Evolutionary conservation across 2,329 filamentous ascomycete species (phyloP).

Genomic region (Aureobasidium uvarum): DNA sequence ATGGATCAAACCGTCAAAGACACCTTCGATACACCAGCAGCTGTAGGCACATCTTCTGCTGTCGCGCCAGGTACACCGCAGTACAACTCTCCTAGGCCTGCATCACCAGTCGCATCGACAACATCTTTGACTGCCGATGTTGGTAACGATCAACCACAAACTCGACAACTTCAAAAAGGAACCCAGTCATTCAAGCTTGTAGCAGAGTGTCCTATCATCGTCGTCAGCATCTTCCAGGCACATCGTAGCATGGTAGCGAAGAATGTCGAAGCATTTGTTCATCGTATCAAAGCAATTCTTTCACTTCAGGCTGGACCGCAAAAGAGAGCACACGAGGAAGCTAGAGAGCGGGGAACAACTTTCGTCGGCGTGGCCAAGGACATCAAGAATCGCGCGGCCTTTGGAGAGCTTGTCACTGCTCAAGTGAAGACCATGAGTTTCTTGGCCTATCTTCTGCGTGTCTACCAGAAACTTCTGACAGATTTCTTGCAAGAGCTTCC

Average conservation of each 20-base stretch:
- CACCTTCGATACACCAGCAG: constrained; percentile 77
- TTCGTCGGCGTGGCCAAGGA: constrained; percentile 92
- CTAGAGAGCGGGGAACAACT: constrained; percentile 71
- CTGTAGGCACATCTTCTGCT: constrained; percentile 46
- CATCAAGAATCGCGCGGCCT: constrained; percentile 89
- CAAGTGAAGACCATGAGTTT: constrained; percentile 99
- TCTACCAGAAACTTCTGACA: constrained; percentile 79
- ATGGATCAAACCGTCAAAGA: constrained; percentile 95
- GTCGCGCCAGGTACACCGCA: constrained; percentile 66
- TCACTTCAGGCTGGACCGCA: constrained; percentile 89
- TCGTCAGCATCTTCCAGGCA: constrained; percentile 96
- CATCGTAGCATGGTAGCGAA: constrained; percentile 74
- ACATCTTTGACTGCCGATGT: constrained; percentile 61
- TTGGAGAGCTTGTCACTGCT: constrained; percentile 95
- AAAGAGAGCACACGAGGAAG: constrained; percentile 85
- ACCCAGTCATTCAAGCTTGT: constrained; percentile 99
- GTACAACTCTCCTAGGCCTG: constrained; percentile 82
- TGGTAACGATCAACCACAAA: constrained; percentile 77
- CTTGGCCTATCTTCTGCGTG: constrained; percentile 83
- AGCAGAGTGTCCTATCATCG: constrained; percentile 96
- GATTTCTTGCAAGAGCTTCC: constrained; percentile 87
- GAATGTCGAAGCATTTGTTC: constrained; percentile 90
- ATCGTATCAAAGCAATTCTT: constrained; percentile 87
- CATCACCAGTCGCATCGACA: constrained; percentile 80
- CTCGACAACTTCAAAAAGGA: constrained; percentile 77